A percentile compares a stretch with the other conserved stretches of the same genome.
These are phyloP conservation scores for Phyllosticta capitalensis DNA, from an alignment of 2,329 filamentous ascomycete genomes.

Conservation along the genomic window DNA sequence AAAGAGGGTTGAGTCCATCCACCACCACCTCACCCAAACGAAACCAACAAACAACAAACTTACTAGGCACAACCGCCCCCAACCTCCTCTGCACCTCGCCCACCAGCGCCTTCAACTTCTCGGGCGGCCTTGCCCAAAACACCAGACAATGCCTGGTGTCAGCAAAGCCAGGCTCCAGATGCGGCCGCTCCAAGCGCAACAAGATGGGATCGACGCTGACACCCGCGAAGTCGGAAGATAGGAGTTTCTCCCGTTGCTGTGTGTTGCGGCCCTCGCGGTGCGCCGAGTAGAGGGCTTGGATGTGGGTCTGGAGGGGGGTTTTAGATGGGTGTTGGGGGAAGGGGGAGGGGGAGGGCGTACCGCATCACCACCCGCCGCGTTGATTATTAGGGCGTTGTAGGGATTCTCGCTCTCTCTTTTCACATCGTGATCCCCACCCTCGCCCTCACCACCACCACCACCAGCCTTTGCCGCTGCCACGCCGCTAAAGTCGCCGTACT, in stretches of 20 bases:
- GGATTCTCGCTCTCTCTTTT: no score
- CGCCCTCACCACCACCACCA: conserved; percentile 36
- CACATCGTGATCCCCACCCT: no score
- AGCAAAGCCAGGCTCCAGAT: conserved; percentile 56
- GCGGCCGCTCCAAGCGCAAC: conserved; percentile 54
- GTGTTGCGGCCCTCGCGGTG: conserved; percentile 69
- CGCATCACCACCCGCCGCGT: conserved; percentile 54
- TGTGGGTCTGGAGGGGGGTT: conserved; percentile 41
- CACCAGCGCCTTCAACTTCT: conserved; percentile 59
- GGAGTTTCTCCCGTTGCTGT: conserved; percentile 65
- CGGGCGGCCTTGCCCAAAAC: conserved; percentile 78
- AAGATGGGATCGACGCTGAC: conserved; percentile 70
- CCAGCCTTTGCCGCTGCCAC: conserved; percentile 13
- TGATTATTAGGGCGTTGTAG: conserved; percentile 65
- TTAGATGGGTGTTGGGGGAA: background rate
- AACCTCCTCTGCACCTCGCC: conserved; percentile 59
- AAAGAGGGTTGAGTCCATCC: no score
- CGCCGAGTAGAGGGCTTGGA: conserved; percentile 61
- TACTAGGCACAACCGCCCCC: conserved; percentile 58
- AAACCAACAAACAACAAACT: conserved; percentile 24
- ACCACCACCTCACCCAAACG: no score
- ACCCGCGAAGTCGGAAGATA: conserved; percentile 57
- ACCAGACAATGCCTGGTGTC: conserved; percentile 77
- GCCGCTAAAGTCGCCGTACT: conserved; percentile 30
- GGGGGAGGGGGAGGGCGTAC: conserved; percentile 39